Evolutionary conservation across 768 basidiomycete genomes (phyloP).

Genomic region (Cystobasidium onofrii): DNA sequence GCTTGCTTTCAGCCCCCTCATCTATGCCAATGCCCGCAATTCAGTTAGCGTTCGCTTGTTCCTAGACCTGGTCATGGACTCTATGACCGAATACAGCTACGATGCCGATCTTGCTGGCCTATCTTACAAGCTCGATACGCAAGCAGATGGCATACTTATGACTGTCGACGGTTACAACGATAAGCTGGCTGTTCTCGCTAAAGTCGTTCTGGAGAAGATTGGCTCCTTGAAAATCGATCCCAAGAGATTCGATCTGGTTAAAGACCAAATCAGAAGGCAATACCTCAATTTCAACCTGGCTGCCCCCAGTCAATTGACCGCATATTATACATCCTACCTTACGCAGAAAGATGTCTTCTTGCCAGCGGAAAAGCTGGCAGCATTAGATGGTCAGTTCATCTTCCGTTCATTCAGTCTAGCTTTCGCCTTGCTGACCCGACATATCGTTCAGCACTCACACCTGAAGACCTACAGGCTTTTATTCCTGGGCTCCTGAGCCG

Average conservation of each 20-base stretch:
- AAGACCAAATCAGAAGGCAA: slow-evolving; percentile 60
- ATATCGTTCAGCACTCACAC: slow-evolving; percentile 52
- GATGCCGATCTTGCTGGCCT: slow-evolving; percentile 87
- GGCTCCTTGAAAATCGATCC: slow-evolving; percentile 58
- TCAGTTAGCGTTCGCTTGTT: slow-evolving; percentile 70
- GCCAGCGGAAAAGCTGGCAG: slow-evolving; percentile 63
- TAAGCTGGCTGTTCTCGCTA: slow-evolving; percentile 64
- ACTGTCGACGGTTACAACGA: slow-evolving; percentile 81
- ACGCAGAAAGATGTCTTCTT: slow-evolving; percentile 67
- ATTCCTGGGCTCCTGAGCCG: slow-evolving; percentile 56
- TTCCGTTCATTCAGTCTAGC: too few species aligned
- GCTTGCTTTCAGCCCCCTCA: slow-evolving; percentile 43
- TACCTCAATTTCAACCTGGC: slow-evolving; percentile 67
- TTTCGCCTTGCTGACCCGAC: too few species aligned
- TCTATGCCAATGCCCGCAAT: slow-evolving; percentile 55
- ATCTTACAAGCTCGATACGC: slow-evolving; percentile 58
- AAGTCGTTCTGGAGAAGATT: slow-evolving; percentile 63
- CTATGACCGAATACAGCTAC: slow-evolving; percentile 81
- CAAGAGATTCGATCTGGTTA: slow-evolving; percentile 70
- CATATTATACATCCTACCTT: slow-evolving; percentile 65
- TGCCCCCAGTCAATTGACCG: slow-evolving; percentile 70
- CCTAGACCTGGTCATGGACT: slow-evolving; percentile 75
- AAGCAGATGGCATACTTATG: slow-evolving; percentile 61
- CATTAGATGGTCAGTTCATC: slow-evolving; percentile 65
- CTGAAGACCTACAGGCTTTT: slow-evolving; percentile 62